Evolutionary conservation across 345 rosid species (phyloP).

Genomic region (Leavenworthia alabamica): DNA sequence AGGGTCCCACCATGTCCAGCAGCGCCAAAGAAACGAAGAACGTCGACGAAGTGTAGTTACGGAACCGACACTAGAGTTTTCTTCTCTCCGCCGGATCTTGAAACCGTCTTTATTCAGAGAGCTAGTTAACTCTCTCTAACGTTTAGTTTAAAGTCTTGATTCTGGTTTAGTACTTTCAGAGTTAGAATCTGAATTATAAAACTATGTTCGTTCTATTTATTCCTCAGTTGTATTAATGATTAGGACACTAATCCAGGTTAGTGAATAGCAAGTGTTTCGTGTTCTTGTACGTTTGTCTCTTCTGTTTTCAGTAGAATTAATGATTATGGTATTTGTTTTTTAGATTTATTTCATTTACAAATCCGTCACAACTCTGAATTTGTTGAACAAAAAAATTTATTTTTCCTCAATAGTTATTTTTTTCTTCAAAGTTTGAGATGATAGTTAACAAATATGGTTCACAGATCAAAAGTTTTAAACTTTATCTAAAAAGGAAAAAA

Average conservation of each 20-base stretch:
- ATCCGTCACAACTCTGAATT: too few species aligned
- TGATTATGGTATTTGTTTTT: neutral
- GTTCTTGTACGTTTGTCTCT: conserved; percentile 6
- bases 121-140: conserved; percentile 16
- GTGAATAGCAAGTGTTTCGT: conserved; percentile 2
- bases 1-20: conserved; percentile 49
- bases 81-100: conserved; percentile 59
- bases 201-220: neutral
- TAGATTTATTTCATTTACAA: neutral
- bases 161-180: neutral
- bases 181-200: neutral
- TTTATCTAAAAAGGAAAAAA: neutral
- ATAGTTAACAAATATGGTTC: neutral
- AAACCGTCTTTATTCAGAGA: conserved; percentile 43
- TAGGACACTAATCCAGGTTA: conserved; percentile 19
- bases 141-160: neutral
- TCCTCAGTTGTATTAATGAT: neutral
- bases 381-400: neutral
- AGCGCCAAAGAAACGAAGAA: conserved; percentile 63
- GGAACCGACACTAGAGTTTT: conserved; percentile 33
- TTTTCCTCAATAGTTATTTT: neutral
- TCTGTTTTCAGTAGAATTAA: neutral
- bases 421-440: neutral
- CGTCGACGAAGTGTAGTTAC: conserved; percentile 36
- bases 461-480: conserved; percentile 9